Evolutionary conservation across 1,284 basidiomycete species (phyloP).

Genomic region (Inonotus obliquus): DNA sequence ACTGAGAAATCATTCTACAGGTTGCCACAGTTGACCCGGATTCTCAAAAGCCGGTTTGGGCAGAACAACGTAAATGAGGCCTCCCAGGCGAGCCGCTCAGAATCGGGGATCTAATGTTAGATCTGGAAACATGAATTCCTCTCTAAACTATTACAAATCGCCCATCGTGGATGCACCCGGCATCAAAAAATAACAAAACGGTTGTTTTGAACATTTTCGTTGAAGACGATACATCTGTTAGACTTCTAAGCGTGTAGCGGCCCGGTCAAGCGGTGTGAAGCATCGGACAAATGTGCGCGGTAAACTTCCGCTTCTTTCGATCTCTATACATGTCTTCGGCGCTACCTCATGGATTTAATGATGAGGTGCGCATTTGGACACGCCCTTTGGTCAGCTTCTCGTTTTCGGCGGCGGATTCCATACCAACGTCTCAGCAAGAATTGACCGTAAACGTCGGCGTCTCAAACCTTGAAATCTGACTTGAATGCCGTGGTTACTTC

Average conservation of each 20-base stretch:
- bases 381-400: too few species aligned
- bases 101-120: too few species aligned
- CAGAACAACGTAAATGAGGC: conserved; percentile 12
- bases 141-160: not conserved
- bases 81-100: not conserved
- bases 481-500: not conserved
- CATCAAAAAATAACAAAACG: not conserved
- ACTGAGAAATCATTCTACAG: not conserved
- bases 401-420: not conserved
- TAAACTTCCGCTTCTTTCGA: not conserved
- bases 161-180: not conserved
- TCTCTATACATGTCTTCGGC: not conserved
- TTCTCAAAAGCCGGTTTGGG: conserved; percentile 15
- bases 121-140: not conserved
- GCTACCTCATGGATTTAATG: not conserved
- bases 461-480: not conserved
- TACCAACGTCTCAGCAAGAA: not conserved
- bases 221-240: not conserved
- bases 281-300: not conserved
- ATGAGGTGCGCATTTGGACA: not conserved
- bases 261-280: not conserved
- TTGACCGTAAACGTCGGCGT: not conserved
- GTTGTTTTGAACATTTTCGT: not conserved
- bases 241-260: not conserved
- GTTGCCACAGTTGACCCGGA: conserved; percentile 6